Base-by-base conservation (phyloP, 331 rosid genomes). In the Stylosanthes scabra region DNA sequence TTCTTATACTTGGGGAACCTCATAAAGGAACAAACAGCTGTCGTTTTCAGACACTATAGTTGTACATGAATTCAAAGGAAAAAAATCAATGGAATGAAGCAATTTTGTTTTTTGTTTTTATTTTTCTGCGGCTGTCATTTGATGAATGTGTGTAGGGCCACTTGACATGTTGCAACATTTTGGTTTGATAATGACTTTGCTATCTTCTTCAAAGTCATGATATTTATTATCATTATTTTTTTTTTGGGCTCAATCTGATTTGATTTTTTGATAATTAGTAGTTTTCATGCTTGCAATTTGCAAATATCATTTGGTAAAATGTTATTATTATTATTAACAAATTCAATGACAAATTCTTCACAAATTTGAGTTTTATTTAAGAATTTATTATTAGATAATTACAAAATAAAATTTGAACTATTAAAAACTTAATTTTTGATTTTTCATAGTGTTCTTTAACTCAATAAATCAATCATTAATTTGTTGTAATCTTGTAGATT, bases 51-150 rank as follows among this genome's bases (percentile, higher is more conserved):
- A 14, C 62, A 65, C 71, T 41, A 34, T 34, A 56, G 66, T 59
- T 13, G 16, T 29, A 6, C 76, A 63, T 75, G 66, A 71, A 68
- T 56, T 57, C 13, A 74, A 34, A 44, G 62, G 5, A 45, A 65
- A 49, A 16, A 54, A 3, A 34, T 34, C 39, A 20, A 20, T 20
- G 25, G 25, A 20, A 20, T 20, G 25, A 20, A 20, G 25, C 25
- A 20, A 20, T 20, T 20, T 34, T 34, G 4, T 34, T 34, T 34
- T 34, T 34, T 34, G 4, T 34, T 34, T 34, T 34, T 34, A 34
- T 34, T 34, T 81, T 75, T 81, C 72, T 44, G 68, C 74, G 84
- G 84, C 14, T 75, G 66, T 63, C 11, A 27, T 56, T 62, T 60
- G 66, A 41, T 44, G 16, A n/a, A 56, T 49, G 29, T 50, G 71